Base-by-base conservation (phyloP, 2,329 filamentous ascomycete genomes). In the Cladosporium oxysporum region DNA sequence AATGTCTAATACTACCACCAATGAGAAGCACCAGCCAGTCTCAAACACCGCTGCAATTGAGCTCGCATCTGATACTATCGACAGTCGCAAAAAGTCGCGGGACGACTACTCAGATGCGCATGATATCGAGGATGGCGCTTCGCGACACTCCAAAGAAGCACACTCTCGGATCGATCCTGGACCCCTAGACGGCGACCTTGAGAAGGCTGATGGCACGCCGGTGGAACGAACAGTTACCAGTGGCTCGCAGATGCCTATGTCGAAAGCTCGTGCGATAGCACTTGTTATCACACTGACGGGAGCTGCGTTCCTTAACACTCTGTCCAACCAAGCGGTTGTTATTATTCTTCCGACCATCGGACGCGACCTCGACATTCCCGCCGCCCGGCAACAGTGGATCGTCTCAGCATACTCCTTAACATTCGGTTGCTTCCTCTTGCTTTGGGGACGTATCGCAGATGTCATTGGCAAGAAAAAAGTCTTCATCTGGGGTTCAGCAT, bases 371-470 rank as follows among this genome's bases (percentile, higher is more conserved):
- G 23, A 70, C 49, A 76, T 77, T n/a, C 74, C 75, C 2, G 65
- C 70, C 16, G 73, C 74, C 12, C 70, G 75, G 11, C 75, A 76
- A 58, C 76, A 77, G 77, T 90, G 88, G 88, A 82, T 90, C 67
- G 80, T 90, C 0, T 90, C 88, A 0, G 84, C 87, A 0, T 90
- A 90, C 72, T 82, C 85, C 4, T 82, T 91, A 18, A 82, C 87
- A 0, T 90, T 90, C 70, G 88, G 87, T 57, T 90, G 88, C 75
- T 90, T 90, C 72, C 77, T 90, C 29, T 78, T 91, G 18, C 80
- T 90, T 16, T 90, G 88, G 87, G 88, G 88, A 29, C 82, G 88
- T 23, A 83, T 90, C 26, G 88, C 86, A 64, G 88, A 91, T 74
- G 83, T 90, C 53, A 89, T 87, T 68, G 88, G 88, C 64, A 88